Evolutionary conservation across 2,329 filamentous ascomycete genomes (phyloP).

Genomic region (Aureobasidium leucospermi): DNA sequence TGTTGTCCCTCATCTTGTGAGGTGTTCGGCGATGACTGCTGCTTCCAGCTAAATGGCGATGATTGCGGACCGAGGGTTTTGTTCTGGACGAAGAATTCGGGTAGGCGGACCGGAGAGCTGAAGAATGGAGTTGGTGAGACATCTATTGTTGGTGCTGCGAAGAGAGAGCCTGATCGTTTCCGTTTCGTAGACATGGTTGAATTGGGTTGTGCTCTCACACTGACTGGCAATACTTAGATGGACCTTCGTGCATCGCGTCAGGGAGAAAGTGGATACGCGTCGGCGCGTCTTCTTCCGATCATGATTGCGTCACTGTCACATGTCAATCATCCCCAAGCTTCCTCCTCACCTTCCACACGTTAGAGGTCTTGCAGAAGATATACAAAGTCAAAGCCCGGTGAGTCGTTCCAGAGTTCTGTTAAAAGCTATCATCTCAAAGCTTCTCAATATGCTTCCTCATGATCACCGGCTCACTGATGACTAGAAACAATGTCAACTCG

Average conservation of each 20-base stretch:
- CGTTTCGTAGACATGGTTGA: conserved; percentile 48
- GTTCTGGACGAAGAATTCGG: conserved; percentile 24
- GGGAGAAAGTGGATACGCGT: neutral
- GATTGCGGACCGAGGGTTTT: conserved; percentile 19
- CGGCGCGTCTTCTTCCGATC: neutral
- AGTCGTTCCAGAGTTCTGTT: too few relatives aligned
- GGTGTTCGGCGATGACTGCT: too few relatives aligned
- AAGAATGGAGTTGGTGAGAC: conserved; percentile 22
- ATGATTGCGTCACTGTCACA: conserved; percentile 11
- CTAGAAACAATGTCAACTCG: conserved; percentile 33
- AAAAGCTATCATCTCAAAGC: too few relatives aligned
- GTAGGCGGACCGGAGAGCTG: conserved; percentile 19
- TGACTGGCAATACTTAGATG: neutral
- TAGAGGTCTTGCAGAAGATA: neutral
- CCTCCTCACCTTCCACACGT: neutral
- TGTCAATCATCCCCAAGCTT: neutral
- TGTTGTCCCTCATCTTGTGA: neutral
- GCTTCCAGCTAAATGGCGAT: neutral
- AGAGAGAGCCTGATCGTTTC: conserved; percentile 45
- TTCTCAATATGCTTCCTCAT: too few relatives aligned
- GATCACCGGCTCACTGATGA: neutral
- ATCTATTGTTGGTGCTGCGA: conserved; percentile 37
- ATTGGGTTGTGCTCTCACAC: neutral
- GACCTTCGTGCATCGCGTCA: neutral
- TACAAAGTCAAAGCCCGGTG: neutral